Base-by-base conservation (phyloP, 2,329 filamentous ascomycete genomes). In the Celoporthe dispersa region DNA sequence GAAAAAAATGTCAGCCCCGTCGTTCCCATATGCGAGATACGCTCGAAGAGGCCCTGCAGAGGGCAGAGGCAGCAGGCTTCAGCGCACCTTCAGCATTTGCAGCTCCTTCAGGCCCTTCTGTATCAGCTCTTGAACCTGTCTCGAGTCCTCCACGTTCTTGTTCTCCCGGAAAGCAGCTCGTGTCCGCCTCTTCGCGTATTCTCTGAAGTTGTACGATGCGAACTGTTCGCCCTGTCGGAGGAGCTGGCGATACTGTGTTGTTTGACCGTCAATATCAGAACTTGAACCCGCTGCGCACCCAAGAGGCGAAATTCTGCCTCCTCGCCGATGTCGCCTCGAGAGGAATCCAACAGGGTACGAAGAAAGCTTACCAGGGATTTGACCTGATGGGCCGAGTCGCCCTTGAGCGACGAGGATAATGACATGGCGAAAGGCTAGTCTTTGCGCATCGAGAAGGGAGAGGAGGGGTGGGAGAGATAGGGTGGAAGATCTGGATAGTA, bases 181-280 rank as follows among this genome's bases (percentile, higher is more conserved):
- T 79, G 96, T 97, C 81, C 95, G 89, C 78, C 96, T 91, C 82
- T 91, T 92, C 67, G 96, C 94, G 82, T 99, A 99, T 81, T 98
- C 95, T 83, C 96, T 90, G 87, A 98, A 99, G 84, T 98, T 99
- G 86, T 98, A 99, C 75, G 92, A 90, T 73, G 94, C 89, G 81
- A 99, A 98, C 78, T 97, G 92, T 72, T 87, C 86, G 73, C 94
- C 90, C 80, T 96, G 92, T 76, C 94, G 92, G 77, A 98, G 86
- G 76, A 99, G 85, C 78, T 95, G 95, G 75, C 96, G 94, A 83
- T 97, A 98, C 94, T 97, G 73, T 22, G 64, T 48, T 14, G 16
- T 22, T 37, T 25, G 61, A 44, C 59, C 70, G 59, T 64, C 62
- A 72, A 60, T 48, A 53, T 64, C 70, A 44, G 65, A 55, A 28